phyloP scores from a whole-genome alignment of 2,329 filamentous ascomycete species.

The Aspergillus uvarum region DNA sequence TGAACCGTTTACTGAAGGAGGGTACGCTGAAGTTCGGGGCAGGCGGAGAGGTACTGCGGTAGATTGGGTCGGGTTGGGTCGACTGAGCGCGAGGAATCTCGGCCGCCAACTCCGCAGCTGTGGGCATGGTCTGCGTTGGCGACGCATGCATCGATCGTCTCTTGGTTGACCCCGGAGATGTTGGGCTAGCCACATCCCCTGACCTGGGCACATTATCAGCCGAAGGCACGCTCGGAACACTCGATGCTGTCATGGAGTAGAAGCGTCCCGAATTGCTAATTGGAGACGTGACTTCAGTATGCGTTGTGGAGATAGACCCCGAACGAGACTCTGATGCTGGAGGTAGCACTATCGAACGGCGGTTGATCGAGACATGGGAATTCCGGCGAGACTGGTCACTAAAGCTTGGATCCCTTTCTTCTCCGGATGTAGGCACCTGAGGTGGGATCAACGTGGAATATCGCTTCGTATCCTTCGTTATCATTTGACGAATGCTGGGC shows the following conservation, averaged over 20 bases:
- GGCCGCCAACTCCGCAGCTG: constrained; percentile 18
- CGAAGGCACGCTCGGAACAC: constrained; percentile 20
- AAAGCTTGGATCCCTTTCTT: constrained; percentile 26
- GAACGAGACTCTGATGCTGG: constrained; percentile 27
- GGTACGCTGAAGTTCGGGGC: constrained; percentile 46
- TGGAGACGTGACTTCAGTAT: constrained; percentile 24
- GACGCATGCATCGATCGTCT: constrained; percentile 28
- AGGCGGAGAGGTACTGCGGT: constrained; percentile 34
- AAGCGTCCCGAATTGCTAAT: constrained; percentile 16
- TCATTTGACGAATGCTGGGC: constrained; percentile 32
- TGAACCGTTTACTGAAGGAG: constrained; percentile 41
- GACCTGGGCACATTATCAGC: constrained; percentile 14
- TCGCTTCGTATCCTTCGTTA: constrained; percentile 37
- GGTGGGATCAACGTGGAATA: constrained; percentile 34
- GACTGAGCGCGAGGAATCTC: constrained; percentile 23
- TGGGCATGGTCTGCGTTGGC: constrained; percentile 10
- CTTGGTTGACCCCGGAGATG: constrained; percentile 25
- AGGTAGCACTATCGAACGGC: constrained; percentile 26
- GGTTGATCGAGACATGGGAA: constrained; percentile 32
- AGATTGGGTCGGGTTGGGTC: constrained; percentile 25
- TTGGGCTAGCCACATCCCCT: constrained; percentile 19
- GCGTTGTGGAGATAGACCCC: constrained; percentile 29
- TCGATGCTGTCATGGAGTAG: constrained; percentile 19
- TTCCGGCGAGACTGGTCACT: constrained; percentile 29
- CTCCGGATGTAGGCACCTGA: constrained; percentile 23